phyloP scores from a whole-genome alignment of 768 basidiomycete species.

The Hericium coralloides region DNA sequence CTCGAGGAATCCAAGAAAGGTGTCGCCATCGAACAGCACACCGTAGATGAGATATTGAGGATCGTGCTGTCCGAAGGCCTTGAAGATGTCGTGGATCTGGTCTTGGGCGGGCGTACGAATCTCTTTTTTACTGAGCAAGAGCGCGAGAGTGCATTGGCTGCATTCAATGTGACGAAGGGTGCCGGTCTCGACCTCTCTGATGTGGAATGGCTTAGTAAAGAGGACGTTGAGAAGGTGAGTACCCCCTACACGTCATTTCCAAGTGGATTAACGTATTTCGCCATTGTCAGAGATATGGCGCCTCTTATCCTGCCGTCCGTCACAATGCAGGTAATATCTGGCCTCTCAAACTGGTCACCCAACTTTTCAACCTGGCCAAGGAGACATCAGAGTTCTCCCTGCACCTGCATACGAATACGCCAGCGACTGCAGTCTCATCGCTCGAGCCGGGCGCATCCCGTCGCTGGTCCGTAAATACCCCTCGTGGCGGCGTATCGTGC shows the following conservation, averaged over 20 bases:
- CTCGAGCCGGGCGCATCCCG: slow-evolving; percentile 14
- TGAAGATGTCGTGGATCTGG: slow-evolving; percentile 48
- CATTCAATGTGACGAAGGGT: slow-evolving; percentile 43
- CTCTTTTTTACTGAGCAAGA: slow-evolving; percentile 43
- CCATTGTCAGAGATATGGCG: slow-evolving; percentile 32
- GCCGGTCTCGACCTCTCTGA: slow-evolving; percentile 41
- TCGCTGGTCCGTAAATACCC: slow-evolving; percentile 51
- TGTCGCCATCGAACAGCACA: slow-evolving; percentile 50
- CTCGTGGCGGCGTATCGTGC: slow-evolving; percentile 55
- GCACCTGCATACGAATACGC: slow-evolving; percentile 63
- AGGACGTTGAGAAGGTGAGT: slow-evolving; percentile 40
- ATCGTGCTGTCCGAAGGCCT: slow-evolving; percentile 39
- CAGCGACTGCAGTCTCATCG: slow-evolving; percentile 35
- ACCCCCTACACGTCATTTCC: background rate
- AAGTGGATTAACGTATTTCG: too few species aligned
- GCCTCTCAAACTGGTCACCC: slow-evolving; percentile 75
- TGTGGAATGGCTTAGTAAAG: slow-evolving; percentile 38
- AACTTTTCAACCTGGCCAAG: slow-evolving; percentile 41
- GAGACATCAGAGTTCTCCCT: slow-evolving; percentile 25
- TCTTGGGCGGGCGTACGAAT: slow-evolving; percentile 43
- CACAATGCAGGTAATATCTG: slow-evolving; percentile 59
- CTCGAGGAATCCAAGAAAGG: slow-evolving; percentile 45
- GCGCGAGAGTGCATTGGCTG: slow-evolving; percentile 25
- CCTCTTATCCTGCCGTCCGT: slow-evolving; percentile 42
- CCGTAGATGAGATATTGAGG: slow-evolving; percentile 35